phyloP scores from a whole-genome alignment of 805 yeast genomes.

The Kodamaea kakaduensis region DNA sequence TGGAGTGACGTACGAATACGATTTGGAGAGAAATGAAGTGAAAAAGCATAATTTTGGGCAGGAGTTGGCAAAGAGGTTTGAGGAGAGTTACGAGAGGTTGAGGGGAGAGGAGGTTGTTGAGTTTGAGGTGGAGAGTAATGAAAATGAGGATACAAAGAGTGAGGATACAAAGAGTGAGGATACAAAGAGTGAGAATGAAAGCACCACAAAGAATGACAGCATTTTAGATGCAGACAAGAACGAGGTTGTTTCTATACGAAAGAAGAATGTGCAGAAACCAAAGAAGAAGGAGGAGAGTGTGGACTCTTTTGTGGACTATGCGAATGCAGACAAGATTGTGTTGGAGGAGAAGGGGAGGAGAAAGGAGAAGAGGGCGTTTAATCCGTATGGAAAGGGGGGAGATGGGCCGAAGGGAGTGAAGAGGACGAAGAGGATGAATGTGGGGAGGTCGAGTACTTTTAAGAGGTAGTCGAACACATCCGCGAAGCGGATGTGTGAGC shows the following conservation, averaged over 20 bases:
- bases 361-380: conserved; percentile 46
- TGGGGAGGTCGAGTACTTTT: conserved; percentile 39
- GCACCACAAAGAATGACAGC: too few species aligned
- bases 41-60: conserved; percentile 18
- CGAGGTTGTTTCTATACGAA: conserved; percentile 35
- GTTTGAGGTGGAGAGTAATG: conserved; percentile 11
- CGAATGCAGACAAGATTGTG: conserved; percentile 40
- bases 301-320: conserved; percentile 41
- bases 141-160: conserved; percentile 6
- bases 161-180: conserved; percentile 1
- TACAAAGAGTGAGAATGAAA: conserved; percentile 1
- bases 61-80: conserved; percentile 14
- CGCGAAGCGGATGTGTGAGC: too few species aligned
- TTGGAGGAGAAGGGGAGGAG: conserved; percentile 18
- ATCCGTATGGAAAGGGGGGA: conserved; percentile 52
- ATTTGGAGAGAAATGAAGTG: conserved; percentile 11
- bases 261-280: conserved; percentile 13
- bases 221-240: too few species aligned
- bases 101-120: conserved; percentile 8
- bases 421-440: conserved; percentile 32
- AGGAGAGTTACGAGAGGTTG: conserved; percentile 11
- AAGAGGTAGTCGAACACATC: conserved; percentile 10
- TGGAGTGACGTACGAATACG: conserved; percentile 16
- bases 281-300: conserved; percentile 10
- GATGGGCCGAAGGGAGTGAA: conserved; percentile 56